Base-by-base conservation (phyloP, 768 basidiomycete genomes). In the Tylopilus felleus region DNA sequence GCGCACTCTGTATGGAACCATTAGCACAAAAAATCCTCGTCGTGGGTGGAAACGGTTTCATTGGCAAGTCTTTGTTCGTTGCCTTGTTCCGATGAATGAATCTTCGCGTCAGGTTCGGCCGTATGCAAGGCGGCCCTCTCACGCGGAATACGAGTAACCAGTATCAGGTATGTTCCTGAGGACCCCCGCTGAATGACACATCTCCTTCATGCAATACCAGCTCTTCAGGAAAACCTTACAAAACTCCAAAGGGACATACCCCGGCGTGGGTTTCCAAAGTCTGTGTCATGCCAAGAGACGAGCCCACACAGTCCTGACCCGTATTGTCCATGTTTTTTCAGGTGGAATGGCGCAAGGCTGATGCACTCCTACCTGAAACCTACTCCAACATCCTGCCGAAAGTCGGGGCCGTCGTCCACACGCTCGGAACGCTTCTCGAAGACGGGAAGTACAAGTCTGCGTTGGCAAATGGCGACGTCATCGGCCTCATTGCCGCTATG, bases 41-140 rank as follows among this genome's bases (percentile, higher is more conserved):
- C 39, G 82, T 98, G 2, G 97, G 97, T n/a, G 97, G 97, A 42
- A 97, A 97, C 74, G 97, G 97, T 6, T 98, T 97, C 75, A 84
- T 99, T 64, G 96, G 95, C 90, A 59, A 56, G 74, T 55, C 12
- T n/a, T 21, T 0, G 16, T 33, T 21, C 25, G 23, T 54, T 49
- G 41, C 28, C 22, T 25, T 21, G 25, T 25, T 25, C 56, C 19
- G 17, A 16, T 31, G 53, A 29, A 27, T 33, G 23, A 54, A n/a
- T 55, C 35, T 58, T 39, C 45, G 31, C 53, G 22, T 40, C 71
- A 97, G 95, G 97, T 48, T 98, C 97, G 25, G 89, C 94, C 4
- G 82, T 99, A 28, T 98, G 95, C 73, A 88, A 81, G 65, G 80
- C 85, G n/a, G 95, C 93, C 22, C 77, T 98, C 21, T 78, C 84